phyloP scores from a whole-genome alignment of 352 stramenopile species.

The Globisporangium perplexum region DNA sequence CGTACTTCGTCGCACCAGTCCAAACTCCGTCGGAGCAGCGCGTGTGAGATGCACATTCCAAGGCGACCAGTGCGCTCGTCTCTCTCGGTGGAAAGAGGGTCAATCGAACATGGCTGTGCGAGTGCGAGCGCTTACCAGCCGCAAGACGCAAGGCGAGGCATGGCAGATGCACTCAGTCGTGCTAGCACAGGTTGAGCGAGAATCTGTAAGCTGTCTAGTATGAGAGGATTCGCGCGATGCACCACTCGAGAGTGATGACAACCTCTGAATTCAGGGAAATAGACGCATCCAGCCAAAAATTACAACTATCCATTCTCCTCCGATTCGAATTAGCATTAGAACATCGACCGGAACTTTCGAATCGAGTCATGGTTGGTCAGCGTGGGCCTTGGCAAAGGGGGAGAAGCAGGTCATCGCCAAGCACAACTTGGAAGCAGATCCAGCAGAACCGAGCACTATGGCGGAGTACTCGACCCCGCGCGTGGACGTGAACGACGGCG shows the following conservation, averaged over 20 bases:
- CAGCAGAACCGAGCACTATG: slow-evolving; percentile 26
- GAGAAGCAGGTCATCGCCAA: too few relatives aligned
- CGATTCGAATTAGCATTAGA: not conserved
- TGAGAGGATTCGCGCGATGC: not conserved
- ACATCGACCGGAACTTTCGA: not conserved
- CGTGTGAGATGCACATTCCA: not conserved
- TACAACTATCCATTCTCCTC: not conserved
- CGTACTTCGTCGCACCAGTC: slow-evolving; percentile 2
- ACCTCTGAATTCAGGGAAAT: not conserved
- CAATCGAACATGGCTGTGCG: not conserved
- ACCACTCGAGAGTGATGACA: not conserved
- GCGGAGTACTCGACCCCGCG: slow-evolving; percentile 65
- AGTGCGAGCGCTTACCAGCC: too few relatives aligned
- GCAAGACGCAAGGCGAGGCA: too few relatives aligned
- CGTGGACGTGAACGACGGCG: slow-evolving; percentile 78
- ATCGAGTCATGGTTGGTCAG: not conserved
- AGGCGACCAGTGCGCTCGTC: not conserved
- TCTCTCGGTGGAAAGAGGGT: not conserved
- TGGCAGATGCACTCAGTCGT: too few relatives aligned
- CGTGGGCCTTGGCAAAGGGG: not conserved
- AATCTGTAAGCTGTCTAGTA: not conserved
- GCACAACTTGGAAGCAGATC: not conserved
- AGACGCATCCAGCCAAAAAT: not conserved
- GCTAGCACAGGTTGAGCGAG: not conserved
- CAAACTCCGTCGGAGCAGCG: not conserved